Evolutionary conservation across 2,329 filamentous ascomycete species (phyloP).

Genomic region (Berkeleyomyces basicola): DNA sequence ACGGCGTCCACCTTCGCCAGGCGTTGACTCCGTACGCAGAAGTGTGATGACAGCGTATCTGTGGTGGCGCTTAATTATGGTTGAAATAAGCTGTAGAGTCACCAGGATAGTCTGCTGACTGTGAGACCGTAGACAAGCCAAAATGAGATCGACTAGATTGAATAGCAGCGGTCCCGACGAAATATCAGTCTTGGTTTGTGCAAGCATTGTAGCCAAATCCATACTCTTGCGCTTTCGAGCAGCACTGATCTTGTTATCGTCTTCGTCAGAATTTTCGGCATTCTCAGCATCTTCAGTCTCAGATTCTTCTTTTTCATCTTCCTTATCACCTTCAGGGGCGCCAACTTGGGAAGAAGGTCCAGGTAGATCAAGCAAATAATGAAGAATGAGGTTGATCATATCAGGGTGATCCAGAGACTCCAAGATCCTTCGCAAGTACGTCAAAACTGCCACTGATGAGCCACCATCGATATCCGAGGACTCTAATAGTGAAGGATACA

Average conservation of each 20-base stretch:
- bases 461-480: constrained; percentile 95
- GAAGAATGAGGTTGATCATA: constrained; percentile 82
- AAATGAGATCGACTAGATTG: constrained; percentile 79
- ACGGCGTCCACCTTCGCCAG: constrained; percentile 35
- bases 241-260: constrained; percentile 39
- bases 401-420: constrained; percentile 86
- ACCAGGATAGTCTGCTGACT: constrained; percentile 83
- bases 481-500: constrained; percentile 92
- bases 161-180: constrained; percentile 69
- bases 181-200: constrained; percentile 38
- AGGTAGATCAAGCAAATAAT: constrained; percentile 67
- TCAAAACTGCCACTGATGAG: constrained; percentile 88
- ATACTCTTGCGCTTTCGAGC: constrained; percentile 75
- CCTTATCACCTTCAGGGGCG: background rate
- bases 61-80: constrained; percentile 76
- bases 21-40: constrained; percentile 45
- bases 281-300: background rate
- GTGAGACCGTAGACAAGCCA: constrained; percentile 66
- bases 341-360: constrained; percentile 32
- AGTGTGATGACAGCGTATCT: constrained; percentile 67
- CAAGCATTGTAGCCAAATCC: constrained; percentile 66
- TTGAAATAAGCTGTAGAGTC: constrained; percentile 71
- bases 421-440: constrained; percentile 78
- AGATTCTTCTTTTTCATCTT: background rate
- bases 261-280: background rate